A percentile compares a stretch with the other conserved stretches of the same genome.
These are phyloP conservation scores for Acacia crassicarpa DNA, from an alignment of 306 rosid genomes.

Conservation along the genomic window DNA sequence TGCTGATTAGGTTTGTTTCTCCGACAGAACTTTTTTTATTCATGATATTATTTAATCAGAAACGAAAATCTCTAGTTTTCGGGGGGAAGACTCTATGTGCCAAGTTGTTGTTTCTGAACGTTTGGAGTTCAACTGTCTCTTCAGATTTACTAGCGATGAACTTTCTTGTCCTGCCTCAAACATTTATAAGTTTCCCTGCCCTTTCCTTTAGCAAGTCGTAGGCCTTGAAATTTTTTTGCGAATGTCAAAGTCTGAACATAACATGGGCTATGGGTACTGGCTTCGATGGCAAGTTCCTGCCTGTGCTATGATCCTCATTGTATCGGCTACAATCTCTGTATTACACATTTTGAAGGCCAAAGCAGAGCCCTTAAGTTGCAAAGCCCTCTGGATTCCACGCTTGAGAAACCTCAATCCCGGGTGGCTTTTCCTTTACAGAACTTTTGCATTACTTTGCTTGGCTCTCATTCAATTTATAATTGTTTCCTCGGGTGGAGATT, in stretches of 20 bases:
- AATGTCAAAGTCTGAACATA: background rate
- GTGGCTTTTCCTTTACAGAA: slow-evolving; percentile 39
- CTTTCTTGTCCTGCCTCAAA: background rate
- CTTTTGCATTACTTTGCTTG: slow-evolving; percentile 38
- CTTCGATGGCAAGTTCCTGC: slow-evolving; percentile 30
- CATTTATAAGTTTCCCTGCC: background rate
- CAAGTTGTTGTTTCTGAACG: background rate
- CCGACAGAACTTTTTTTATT: too few species aligned
- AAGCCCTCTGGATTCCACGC: slow-evolving; percentile 38
- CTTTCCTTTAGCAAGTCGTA: background rate
- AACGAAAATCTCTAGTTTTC: too few species aligned
- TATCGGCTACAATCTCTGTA: background rate
- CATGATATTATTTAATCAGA: too few species aligned
- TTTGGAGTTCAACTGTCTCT: background rate
- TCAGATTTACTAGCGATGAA: too few species aligned
- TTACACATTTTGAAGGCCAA: slow-evolving; percentile 27
- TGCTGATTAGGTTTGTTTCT: background rate
- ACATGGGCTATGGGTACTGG: slow-evolving; percentile 14
- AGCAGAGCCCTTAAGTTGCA: slow-evolving; percentile 30
- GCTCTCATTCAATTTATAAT: slow-evolving; percentile 29
- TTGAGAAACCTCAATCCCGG: slow-evolving; percentile 40
- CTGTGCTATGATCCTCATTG: slow-evolving; percentile 12
- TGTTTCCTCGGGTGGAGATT: slow-evolving; percentile 26
- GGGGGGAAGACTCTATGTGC: background rate
- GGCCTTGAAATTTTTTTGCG: background rate